Evolutionary conservation across 2,329 filamentous ascomycete genomes (phyloP).

Genomic region (Verticillium tricorpus): DNA sequence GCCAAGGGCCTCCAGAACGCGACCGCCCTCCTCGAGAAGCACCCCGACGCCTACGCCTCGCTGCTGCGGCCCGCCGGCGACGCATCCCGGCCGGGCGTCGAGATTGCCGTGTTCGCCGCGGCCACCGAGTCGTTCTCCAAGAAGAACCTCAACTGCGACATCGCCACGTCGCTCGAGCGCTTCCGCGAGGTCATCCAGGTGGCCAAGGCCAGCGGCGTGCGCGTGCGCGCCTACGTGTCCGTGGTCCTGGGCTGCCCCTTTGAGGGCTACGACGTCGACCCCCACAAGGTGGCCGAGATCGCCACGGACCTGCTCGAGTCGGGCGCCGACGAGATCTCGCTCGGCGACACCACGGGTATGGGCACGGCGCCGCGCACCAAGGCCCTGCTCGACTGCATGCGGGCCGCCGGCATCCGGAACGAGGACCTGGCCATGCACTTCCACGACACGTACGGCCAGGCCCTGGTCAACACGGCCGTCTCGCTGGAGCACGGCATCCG

Average conservation of each 20-base stretch:
- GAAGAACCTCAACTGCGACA: slow-evolving; percentile 78
- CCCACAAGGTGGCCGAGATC: slow-evolving; percentile 59
- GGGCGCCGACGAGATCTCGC: slow-evolving; percentile 84
- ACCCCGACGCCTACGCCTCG: slow-evolving; percentile 46
- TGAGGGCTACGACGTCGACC: slow-evolving; percentile 60
- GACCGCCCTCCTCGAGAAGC: slow-evolving; percentile 39
- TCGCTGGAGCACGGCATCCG: slow-evolving; percentile 72
- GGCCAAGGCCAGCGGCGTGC: slow-evolving; percentile 60
- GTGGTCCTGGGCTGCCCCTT: slow-evolving; percentile 79
- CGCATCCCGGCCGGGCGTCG: slow-evolving; percentile 46
- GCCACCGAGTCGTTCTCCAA: slow-evolving; percentile 77
- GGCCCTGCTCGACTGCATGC: slow-evolving; percentile 59
- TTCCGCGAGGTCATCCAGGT: slow-evolving; percentile 67
- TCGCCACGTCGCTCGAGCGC: slow-evolving; percentile 65
- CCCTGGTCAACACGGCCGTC: slow-evolving; percentile 75
- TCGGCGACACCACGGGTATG: slow-evolving; percentile 89
- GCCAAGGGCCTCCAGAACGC: slow-evolving; percentile 66
- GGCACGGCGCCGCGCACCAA: slow-evolving; percentile 71
- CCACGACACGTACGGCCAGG: slow-evolving; percentile 84
- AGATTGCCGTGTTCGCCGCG: slow-evolving; percentile 76
- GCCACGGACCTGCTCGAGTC: slow-evolving; percentile 71
- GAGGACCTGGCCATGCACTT: slow-evolving; percentile 79
- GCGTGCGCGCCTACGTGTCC: slow-evolving; percentile 75
- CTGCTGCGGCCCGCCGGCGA: slow-evolving; percentile 41
- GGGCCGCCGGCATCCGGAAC: slow-evolving; percentile 61